Evolutionary conservation across 352 stramenopile species (phyloP), one percentile per base, ranked within the genome.

Genomic region (Pythium apleroticum): DNA sequence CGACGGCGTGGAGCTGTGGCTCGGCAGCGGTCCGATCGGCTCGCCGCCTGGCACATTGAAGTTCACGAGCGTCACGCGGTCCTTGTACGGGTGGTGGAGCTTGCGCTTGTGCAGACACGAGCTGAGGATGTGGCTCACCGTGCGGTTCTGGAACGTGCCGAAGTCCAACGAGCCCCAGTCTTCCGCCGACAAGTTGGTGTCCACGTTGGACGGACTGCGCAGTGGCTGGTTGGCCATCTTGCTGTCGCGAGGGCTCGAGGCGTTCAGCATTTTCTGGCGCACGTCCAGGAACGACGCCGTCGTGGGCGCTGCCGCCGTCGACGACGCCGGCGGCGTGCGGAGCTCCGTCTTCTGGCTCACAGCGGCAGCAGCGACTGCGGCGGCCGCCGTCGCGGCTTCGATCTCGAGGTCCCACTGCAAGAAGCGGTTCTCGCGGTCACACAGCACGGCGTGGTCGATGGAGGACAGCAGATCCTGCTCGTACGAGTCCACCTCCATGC

Each of bases 41-140:
- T 72, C 65, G n/a, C 65, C 71, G 19, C 77, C 66, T 6, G 83
- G 73, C 4, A 92, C 74, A n/a, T 80, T 89, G 58, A 93, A 92
- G 62, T 93, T 93, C 58, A 93, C 79, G 3, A 93, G 71, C 57
- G 90, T 88, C 30, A 93, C 80, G 41, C 89, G 83, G 53, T 93
- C 86, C 73, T 93, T 93, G 78, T 93, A 93, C 12, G 85, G 85
- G 60, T 91, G 80, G 49, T 91, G 78, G 17, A 93, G 60, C 66
- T 93, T 93, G 52, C 85, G 75, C 73, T 91, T 91, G 73, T 93
- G 81, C 60, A 91, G 63, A 57, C 85, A 93, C 5, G 85, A 91
- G 60, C 83, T 91, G 39, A 93, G 59, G 59, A 93, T 93, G 58
- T 91, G 85, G 66, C 84, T 93, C 49, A 93, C 85, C 12, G 82